Conservation (phyloP, 225 moss, liverwort and hornwort species). For the Marchantia polymorpha region DNA sequence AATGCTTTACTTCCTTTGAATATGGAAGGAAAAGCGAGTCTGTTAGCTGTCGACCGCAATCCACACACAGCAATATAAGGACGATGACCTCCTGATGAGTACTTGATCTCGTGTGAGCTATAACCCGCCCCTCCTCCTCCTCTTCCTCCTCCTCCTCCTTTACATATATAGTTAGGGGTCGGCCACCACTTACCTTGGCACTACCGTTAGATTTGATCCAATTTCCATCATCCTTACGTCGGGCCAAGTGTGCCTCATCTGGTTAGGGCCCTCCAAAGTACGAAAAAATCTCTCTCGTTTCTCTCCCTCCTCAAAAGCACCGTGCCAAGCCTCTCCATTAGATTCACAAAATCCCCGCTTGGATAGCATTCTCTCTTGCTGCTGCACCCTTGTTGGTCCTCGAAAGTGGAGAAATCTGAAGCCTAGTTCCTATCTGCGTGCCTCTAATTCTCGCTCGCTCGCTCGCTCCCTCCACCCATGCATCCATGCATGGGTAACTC, state of each 20-base stretch:
- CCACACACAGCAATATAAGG: slow-evolving; percentile 1
- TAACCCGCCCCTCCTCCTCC: background rate
- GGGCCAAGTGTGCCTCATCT: background rate
- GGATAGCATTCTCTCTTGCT: background rate
- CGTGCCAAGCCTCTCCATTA: background rate
- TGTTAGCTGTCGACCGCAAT: slow-evolving; percentile 7
- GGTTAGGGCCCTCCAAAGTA: background rate
- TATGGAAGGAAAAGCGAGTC: background rate
- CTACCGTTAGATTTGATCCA: slow-evolving; percentile 2
- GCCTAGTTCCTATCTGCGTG: background rate
- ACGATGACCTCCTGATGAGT: slow-evolving; percentile 6
- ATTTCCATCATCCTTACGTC: slow-evolving; percentile 9
- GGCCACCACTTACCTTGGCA: background rate
- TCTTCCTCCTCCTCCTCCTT: background rate
- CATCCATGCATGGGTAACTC: background rate
- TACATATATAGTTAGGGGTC: background rate
- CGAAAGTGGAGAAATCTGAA: background rate
- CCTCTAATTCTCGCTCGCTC: background rate
- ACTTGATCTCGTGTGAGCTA: slow-evolving; percentile 8
- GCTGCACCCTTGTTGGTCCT: background rate
- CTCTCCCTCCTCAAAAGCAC: background rate
- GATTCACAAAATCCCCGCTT: background rate
- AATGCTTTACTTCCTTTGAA: background rate
- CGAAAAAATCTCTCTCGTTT: background rate
- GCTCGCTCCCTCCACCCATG: background rate